A percentile compares a stretch with the other conserved stretches of the same genome.
Evolutionary conservation across 83 land plant species (phyloP).

Genomic region (Thuja plicata): DNA sequence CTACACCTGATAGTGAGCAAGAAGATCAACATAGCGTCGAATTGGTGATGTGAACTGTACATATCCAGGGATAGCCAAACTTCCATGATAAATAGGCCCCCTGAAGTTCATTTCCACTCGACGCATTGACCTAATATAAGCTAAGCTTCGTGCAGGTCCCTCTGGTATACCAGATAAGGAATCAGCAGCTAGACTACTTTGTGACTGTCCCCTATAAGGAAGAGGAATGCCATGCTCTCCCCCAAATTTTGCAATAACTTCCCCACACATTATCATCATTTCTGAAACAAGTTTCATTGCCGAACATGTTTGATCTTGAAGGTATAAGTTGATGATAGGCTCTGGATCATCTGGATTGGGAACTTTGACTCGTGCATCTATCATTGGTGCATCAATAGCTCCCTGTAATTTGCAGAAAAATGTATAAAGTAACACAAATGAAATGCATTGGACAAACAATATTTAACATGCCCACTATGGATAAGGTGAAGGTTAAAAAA

Average conservation of each 20-base stretch:
- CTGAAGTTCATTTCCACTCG: constrained; percentile 84
- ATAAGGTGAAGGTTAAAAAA: background rate
- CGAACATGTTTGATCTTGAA: constrained; percentile 68
- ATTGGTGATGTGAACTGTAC: constrained; percentile 99
- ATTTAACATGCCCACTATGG: background rate
- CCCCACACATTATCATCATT: constrained; percentile 99
- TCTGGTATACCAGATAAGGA: constrained; percentile 71
- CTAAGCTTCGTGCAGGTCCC: constrained; percentile 76
- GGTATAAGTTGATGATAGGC: constrained; percentile 65
- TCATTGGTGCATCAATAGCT: constrained; percentile 67
- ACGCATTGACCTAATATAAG: constrained; percentile 63
- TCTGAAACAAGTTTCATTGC: constrained; percentile 91
- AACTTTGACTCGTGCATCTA: constrained; percentile 73
- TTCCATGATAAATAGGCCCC: constrained; percentile 77
- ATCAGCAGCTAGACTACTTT: constrained; percentile 39
- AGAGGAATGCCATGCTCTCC: constrained; percentile 60
- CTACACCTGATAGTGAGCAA: constrained; percentile 95
- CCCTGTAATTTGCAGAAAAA: constrained; percentile 51
- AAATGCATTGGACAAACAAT: background rate
- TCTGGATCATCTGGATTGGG: constrained; percentile 73
- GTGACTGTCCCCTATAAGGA: constrained; percentile 95
- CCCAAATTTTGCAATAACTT: constrained; percentile 83
- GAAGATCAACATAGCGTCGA: constrained; percentile 84
- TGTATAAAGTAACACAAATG: background rate
- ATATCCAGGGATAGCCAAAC: constrained; percentile 87